Base-by-base conservation (phyloP, 2,329 filamentous ascomycete genomes). In the Trichoderma koningiopsis region DNA sequence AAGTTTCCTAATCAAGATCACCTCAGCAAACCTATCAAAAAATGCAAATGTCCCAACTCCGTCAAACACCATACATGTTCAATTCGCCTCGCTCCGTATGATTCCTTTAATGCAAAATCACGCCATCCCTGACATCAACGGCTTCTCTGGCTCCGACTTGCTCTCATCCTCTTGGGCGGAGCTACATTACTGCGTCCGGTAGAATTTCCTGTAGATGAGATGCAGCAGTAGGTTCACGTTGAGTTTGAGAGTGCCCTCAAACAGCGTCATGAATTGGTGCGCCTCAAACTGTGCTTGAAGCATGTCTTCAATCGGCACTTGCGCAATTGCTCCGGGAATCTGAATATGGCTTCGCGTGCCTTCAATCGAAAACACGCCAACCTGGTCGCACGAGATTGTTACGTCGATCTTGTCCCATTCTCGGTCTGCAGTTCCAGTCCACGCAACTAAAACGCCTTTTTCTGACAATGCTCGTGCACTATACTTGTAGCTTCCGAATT, bases 151-250 rank as follows among this genome's bases (percentile, higher is more conserved):
- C 40, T 37, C 67, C 37, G 19, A 19, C 52, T 24, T 2, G 11
- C 49, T 29, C 53, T 11, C 56, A 43, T 37, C 64, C 33, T 35
- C 40, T 11, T 40, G 6, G 37, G 29, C 27, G 5, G 22, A 14
- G 27, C 52, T 33, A 22, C 5, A 49, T 81, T 82, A 89, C 76
- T 90, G 88, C 70, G 89, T 91, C 71, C 89, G 84, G 79, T 99
- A 99, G 81, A 99, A 99, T 86, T 99, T 99, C 88, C 96, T 97
- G 85, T 98, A 98, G 74, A 99, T 88, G 80, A 98, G 85, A 86
- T 99, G 96, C 84, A 99, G 85, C 82, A 99, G 89, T 77, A 99
- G 81, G 83, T 99, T 99, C 76, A 99, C 96, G 80, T 98, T 98
- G 77, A 99, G 87, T 81, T 92, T 91, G 77, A 97, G 85, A 72